Base-by-base conservation (phyloP, 306 rosid genomes). In the Benincasa hispida region DNA sequence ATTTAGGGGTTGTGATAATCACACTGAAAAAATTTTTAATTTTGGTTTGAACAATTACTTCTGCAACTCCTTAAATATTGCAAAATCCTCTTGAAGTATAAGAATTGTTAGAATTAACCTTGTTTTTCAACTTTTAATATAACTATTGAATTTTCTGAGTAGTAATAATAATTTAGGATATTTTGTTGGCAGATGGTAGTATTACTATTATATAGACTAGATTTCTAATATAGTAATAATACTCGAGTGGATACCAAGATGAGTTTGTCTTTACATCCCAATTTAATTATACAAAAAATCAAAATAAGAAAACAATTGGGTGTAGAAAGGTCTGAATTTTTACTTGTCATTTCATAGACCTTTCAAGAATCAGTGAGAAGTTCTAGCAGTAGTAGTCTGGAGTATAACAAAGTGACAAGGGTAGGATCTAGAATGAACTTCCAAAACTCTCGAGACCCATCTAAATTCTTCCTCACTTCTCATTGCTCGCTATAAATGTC, bases 401-500 rank as follows among this genome's bases (percentile, higher is more conserved):
- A 58, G 63, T 14, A 24, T 22, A 3, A 21, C 1, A 34, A n/a
- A 53, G 57, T 53, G 65, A 77, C 69, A 25, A 62, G 77, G 30
- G 81, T 70, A 27, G 10, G 57, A 81, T 90, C 92, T 75, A 85
- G 90, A 90, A 45, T 45, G 50, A 45, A 85, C 55, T 51, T 2
- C 82, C 77, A 92, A 22, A 24, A 58, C 72, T 74, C 91, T 81
- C 89, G 47, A 78, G 91, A 83, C 76, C 39, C 84, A 75, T 89
- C 94, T 88, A 73, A 72, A 86, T 15, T 34, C 78, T 89, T 85
- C 87, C 53, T 21, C 47, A 5, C 34, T 13, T 41, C 15, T 68
- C 30, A 25, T 50, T 79, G n/a, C n/a, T 75, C 5, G 51, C 86
- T 88, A 86, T 92, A 86, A 79, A 87, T 84, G n/a, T 39, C 47